These are phyloP conservation scores for Albifimbria verrucaria DNA, from an alignment of 2,329 filamentous ascomycete species.

Conservation along the genomic window DNA sequence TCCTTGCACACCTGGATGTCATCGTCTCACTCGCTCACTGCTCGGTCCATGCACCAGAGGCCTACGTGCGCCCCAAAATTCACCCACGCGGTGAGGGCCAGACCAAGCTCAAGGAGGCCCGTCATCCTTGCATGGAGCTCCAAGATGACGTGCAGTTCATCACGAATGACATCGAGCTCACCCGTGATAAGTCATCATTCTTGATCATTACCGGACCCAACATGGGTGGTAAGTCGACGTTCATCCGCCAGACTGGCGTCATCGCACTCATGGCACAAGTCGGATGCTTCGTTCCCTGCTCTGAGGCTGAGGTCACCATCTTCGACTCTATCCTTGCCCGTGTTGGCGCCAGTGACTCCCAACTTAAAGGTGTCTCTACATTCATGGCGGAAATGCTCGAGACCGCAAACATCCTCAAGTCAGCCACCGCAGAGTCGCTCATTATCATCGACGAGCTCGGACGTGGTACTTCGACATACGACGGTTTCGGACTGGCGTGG, in stretches of 20 bases:
- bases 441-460: constrained; percentile 99
- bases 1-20: constrained; percentile 91
- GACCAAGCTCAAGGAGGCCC: constrained; percentile 86
- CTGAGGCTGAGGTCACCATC: constrained; percentile 86
- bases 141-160: constrained; percentile 99
- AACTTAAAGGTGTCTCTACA: constrained; percentile 95
- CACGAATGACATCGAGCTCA: constrained; percentile 88
- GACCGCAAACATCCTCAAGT: constrained; percentile 97
- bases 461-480: constrained; percentile 94
- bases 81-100: constrained; percentile 84
- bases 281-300: constrained; percentile 92
- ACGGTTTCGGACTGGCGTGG: constrained; percentile 98
- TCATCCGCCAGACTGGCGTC: constrained; percentile 95
- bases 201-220: constrained; percentile 97
- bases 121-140: constrained; percentile 97
- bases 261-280: constrained; percentile 97
- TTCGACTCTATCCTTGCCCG: constrained; percentile 96
- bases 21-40: constrained; percentile 92
- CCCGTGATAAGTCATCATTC: constrained; percentile 78
- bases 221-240: constrained; percentile 98
- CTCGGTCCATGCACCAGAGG: constrained; percentile 85
- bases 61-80: constrained; percentile 88
- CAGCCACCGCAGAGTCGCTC: constrained; percentile 87
- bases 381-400: constrained; percentile 99
- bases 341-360: constrained; percentile 92